A percentile compares a stretch with the other conserved stretches of the same genome.
Evolutionary conservation across 2,329 filamentous ascomycete genomes (phyloP).

Genomic region (Shiraia bambusicola): DNA sequence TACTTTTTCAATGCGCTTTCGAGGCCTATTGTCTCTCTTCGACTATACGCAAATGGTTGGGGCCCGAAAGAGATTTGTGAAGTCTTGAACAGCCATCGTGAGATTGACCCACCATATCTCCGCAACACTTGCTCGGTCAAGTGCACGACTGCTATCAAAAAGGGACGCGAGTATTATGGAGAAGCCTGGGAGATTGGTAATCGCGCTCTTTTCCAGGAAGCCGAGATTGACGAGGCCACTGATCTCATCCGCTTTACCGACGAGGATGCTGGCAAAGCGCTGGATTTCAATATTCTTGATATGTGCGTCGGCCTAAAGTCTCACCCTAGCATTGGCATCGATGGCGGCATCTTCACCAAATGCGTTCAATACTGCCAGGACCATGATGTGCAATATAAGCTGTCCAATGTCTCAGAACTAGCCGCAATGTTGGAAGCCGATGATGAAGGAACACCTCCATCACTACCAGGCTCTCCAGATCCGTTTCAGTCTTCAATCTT

Average conservation of each 20-base stretch:
- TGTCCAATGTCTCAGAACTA: conserved; percentile 16
- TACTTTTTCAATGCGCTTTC: conserved; percentile 36
- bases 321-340: conserved; percentile 11
- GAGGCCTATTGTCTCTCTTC: conserved; percentile 25
- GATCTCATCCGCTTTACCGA: conserved; percentile 16
- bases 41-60: conserved; percentile 28
- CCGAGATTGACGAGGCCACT: conserved; percentile 19
- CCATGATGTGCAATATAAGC: conserved; percentile 11
- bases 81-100: conserved; percentile 27
- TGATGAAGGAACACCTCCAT: not conserved
- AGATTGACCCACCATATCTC: conserved; percentile 26
- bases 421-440: conserved; percentile 13
- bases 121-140: conserved; percentile 36
- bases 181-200: conserved; percentile 13
- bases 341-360: conserved; percentile 29
- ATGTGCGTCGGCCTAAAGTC: conserved; percentile 19
- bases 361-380: conserved; percentile 30
- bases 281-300: conserved; percentile 20
- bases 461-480: no score
- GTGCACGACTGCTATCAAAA: conserved; percentile 27
- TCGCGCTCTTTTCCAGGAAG: conserved; percentile 7
- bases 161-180: conserved; percentile 16
- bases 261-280: conserved; percentile 1
- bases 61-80: conserved; percentile 25
- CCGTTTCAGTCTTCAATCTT: no score